Base-by-base conservation (phyloP, 257 asterid species). In the Solanum lignicaule region DNA sequence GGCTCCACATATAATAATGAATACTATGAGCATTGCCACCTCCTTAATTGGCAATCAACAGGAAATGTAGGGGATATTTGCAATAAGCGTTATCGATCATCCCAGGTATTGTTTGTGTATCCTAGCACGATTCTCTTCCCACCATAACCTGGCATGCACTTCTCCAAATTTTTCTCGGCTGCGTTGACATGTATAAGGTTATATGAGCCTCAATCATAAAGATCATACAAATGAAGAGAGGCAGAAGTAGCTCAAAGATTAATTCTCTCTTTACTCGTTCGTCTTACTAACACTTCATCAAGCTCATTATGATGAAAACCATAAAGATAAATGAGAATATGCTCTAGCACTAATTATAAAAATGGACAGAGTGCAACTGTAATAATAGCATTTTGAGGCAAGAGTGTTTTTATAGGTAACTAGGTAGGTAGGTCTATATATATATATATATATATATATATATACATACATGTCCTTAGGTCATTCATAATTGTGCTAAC, bases 151-250 rank as follows among this genome's bases (percentile, higher is more conserved):
- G 13, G 99, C 99, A 66, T 96, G 98, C 92, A 91, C 88, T 92
- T 96, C 99, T 81, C 97, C 96, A 20, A 94, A 94, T 84, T 92
- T 95, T 90, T 96, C 99, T 68, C 98, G 97, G 94, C 99, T 96
- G 94, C 89, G 69, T 87, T 18, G 7, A 88, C 55, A 39, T 88
- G 10, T 43, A 78, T n/a, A 39, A 68, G 81, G 35, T 85, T 85
- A 38, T 39, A 38, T 71, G 7, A 31, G 62, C 81, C 29, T 35
- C 78, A 39, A 5, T 66, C 18, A 41, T 39, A 48, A 85, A 85
- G 3, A 36, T 14, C 32, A 65, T 62, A 7, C 25, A 36, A 9
- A 6, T 41, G 7, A 41, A 65, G 76, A 36, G 58, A 66, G 20
- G 58, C 25, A 35, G 35, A 84, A 36, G 52, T 35, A 36, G 39